Evolutionary conservation across 768 basidiomycete species (phyloP), one percentile per base, ranked within the genome.

Genomic region (Lactarius hatsudake): DNA sequence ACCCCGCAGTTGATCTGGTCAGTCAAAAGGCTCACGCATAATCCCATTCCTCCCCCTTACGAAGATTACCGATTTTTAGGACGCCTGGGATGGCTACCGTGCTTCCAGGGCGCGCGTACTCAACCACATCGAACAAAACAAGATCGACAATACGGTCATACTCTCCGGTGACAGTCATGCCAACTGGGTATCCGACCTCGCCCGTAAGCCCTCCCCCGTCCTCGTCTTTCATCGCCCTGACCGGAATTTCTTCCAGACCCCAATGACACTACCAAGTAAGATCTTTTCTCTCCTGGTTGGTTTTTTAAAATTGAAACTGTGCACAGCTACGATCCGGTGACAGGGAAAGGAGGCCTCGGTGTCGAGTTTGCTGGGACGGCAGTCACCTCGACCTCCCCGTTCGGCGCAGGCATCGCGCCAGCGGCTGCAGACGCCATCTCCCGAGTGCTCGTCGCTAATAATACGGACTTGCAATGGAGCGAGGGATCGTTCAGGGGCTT

Each of bases 351-450:
- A 10, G 82, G 81, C 1, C 77, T 84, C 58, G 85, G 82, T 15
- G 86, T 87, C 17, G 86, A 87, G 75, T 86, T 86, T 69, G 85
- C 85, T 15, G 86, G 86, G 1, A 85, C 86, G 0, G 84, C 84
- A 0, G 86, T 87, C 15, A 82, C 84, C 0, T 85, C 84, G 1
- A 72, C 72, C 5, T 83, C 83, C 17, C 67, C 82, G 7, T 84
- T 86, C 69, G 82, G 83, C 17, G 66, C 74, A 12, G 75, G 75
- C 26, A 78, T 82, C 59, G 63, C 73, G 10, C 81, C 82, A 18
- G 75, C 69, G 6, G 74, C 75, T 8, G 80, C 82, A 20, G 76
- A 83, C 65, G 69, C 72, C 10, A 74, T 79, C 18, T 82, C 82
- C 7, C 67, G 71, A 18, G 57, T 66, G 17, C 73, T 81, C 34